Evolutionary conservation across 139 green algal species (phyloP), one percentile per base, ranked within the genome.

Genomic region (Closterium sp.): DNA sequence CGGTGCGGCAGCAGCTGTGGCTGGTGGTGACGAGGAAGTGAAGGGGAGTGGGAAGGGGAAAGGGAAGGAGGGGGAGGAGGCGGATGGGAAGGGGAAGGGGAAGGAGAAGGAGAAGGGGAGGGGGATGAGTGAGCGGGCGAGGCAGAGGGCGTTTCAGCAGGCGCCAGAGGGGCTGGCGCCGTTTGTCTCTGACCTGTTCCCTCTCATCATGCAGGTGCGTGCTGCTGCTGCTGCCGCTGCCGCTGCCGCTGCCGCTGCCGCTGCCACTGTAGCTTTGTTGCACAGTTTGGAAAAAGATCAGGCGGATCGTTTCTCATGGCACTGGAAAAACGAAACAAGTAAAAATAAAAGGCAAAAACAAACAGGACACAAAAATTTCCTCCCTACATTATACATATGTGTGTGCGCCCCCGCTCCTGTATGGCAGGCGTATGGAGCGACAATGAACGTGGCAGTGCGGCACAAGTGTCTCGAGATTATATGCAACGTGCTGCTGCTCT

Each of bases 171-270:
- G 97, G 32, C 90, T 98, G 92, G 62, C 93, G 85, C 92, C 93
- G 32, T 96, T 97, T 73, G 95, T 91, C 84, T 29, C 85, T 19
- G 93, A 98, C 94, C 92, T 99, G 89, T 95, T 99, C 94, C 95
- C 96, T 2, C 92, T 97, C 30, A 91, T 98, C 92, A 95, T 99
- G 79, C 91, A 97, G 88, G 96, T 97, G 34, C 32, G 87, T 79
- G 62, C 10, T 28, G 28, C 50, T 38, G 85, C 11, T 88, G 85
- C 85, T 88, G 85, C 84, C 9, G 84, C 86, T 88, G n/a, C 34
- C 9, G 34, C n/a, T n/a, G n/a, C n/a, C n/a, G n/a, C n/a, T n/a
- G n/a, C n/a, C n/a, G n/a, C 34, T 42, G 34, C 34, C 9, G 34
- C 34, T 42, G 34, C 34, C 34, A 3, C 34, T 42, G 34, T 42